phyloP scores from a whole-genome alignment of 2,329 filamentous ascomycete genomes.

The Sporothrix protearum region DNA sequence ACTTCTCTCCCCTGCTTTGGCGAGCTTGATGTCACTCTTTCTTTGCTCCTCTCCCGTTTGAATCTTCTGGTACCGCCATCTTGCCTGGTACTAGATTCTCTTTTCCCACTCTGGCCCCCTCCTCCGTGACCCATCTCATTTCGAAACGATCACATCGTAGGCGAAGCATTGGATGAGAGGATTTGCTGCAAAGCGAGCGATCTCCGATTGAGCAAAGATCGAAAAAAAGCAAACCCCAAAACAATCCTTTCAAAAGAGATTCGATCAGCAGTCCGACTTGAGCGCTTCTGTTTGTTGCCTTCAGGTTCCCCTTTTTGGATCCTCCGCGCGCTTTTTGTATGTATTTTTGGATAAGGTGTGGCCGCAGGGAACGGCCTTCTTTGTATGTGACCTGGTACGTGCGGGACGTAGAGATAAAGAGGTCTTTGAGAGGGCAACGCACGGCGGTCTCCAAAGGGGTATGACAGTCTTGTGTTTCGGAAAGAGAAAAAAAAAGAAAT shows the following conservation, averaged over 20 bases:
- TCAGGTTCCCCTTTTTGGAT: not conserved
- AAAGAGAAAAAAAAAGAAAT: no score
- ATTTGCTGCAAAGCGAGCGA: not conserved
- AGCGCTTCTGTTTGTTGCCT: not conserved
- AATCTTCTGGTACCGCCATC: not conserved
- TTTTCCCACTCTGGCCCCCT: not conserved
- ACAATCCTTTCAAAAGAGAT: no score
- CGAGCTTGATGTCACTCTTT: not conserved
- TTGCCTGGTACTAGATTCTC: not conserved
- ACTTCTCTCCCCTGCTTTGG: not conserved
- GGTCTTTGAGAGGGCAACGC: not conserved
- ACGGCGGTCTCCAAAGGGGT: no score
- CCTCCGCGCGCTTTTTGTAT: no score
- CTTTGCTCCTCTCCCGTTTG: not conserved
- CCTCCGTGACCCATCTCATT: not conserved
- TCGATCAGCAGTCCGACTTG: not conserved
- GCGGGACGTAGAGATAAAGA: not conserved
- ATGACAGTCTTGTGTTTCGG: not conserved
- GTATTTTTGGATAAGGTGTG: conserved; percentile 1
- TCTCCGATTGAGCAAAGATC: not conserved
- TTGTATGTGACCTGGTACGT: not conserved
- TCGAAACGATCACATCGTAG: not conserved
- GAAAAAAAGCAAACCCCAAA: not conserved
- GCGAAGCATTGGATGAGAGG: conserved; percentile 8
- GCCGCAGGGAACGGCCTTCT: conserved; percentile 11